A percentile compares a stretch with the other conserved stretches of the same genome.
Evolutionary conservation across 306 rosid genomes (phyloP).

Genomic region (Phaseolus lunatus): DNA sequence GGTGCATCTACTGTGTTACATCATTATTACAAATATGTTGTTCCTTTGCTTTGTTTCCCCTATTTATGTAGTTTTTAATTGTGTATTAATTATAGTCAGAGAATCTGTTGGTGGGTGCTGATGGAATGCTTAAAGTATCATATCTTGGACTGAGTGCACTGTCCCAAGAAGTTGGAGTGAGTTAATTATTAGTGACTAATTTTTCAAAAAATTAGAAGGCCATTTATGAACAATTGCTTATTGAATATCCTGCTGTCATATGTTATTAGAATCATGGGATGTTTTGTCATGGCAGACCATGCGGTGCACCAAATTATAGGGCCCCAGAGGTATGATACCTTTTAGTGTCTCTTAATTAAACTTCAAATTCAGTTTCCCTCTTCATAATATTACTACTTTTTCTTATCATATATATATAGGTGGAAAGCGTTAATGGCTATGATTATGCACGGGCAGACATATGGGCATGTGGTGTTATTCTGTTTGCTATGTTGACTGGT

Average conservation of each 20-base stretch:
- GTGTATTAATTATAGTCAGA: constrained; percentile 62
- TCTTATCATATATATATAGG: constrained; percentile 50
- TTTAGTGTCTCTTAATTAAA: not conserved
- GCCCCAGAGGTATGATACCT: constrained; percentile 80
- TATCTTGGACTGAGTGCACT: constrained; percentile 86
- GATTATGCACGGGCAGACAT: constrained; percentile 80
- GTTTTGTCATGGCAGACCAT: constrained; percentile 62
- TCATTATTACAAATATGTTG: not conserved
- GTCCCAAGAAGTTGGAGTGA: constrained; percentile 80
- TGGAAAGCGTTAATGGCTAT: constrained; percentile 65
- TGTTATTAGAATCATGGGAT: constrained; percentile 68
- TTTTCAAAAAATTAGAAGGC: constrained; percentile 5
- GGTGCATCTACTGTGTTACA: not conserved
- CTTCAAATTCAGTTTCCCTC: not conserved
- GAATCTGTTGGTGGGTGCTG: constrained; percentile 69
- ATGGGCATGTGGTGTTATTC: constrained; percentile 89
- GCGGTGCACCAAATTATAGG: constrained; percentile 78
- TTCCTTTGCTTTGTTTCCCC: not conserved
- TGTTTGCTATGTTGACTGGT: constrained; percentile 77
- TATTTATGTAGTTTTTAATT: not conserved
- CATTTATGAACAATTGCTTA: not conserved
- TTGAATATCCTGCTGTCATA: constrained; percentile 21
- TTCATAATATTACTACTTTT: constrained; percentile 4
- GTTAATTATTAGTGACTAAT: constrained; percentile 33
- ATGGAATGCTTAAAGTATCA: constrained; percentile 70